Conservation (phyloP, 495 filamentous ascomycete genomes). For the Penicillium daleae region DNA sequence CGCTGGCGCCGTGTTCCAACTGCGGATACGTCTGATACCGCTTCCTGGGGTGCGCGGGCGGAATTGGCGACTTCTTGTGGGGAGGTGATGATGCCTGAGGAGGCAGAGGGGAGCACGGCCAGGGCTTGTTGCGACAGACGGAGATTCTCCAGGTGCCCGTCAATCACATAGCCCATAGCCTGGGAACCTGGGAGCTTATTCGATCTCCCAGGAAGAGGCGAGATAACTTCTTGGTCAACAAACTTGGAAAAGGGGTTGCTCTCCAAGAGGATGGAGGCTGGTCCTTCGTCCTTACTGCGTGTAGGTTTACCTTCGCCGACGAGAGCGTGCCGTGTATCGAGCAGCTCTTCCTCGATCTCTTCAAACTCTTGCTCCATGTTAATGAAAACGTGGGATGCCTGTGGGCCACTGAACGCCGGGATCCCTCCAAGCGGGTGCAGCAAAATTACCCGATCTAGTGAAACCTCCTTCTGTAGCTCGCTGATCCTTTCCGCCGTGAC, state of each 20-base stretch:
- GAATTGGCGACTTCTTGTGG: conserved; percentile 78
- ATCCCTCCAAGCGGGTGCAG: conserved; percentile 89
- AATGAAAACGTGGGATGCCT: conserved; percentile 83
- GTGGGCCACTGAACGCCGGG: conserved; percentile 66
- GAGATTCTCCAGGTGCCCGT: conserved; percentile 73
- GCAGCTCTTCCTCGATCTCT: conserved; percentile 65
- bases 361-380: conserved; percentile 92
- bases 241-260: conserved; percentile 55
- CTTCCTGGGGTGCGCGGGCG: conserved; percentile 45
- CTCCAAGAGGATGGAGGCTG: conserved; percentile 27
- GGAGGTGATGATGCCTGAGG: conserved; percentile 86
- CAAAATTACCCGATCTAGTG: conserved; percentile 84
- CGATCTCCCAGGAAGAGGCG: conserved; percentile 22
- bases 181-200: conserved; percentile 9
- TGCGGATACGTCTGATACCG: conserved; percentile 54
- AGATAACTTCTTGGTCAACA: conserved; percentile 39
- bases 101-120: conserved; percentile 78
- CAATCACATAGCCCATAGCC: conserved; percentile 26
- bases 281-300: conserved; percentile 7
- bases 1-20: conserved; percentile 75
- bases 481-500: conserved; percentile 48
- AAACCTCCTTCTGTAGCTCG: conserved; percentile 56
- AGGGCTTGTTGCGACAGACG: conserved; percentile 67
- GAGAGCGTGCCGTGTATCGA: conserved; percentile 24
- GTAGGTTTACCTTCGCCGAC: conserved; percentile 10